Evolutionary conservation across 805 yeast species (phyloP).

Genomic region (Diddensiella santjacobensis): DNA sequence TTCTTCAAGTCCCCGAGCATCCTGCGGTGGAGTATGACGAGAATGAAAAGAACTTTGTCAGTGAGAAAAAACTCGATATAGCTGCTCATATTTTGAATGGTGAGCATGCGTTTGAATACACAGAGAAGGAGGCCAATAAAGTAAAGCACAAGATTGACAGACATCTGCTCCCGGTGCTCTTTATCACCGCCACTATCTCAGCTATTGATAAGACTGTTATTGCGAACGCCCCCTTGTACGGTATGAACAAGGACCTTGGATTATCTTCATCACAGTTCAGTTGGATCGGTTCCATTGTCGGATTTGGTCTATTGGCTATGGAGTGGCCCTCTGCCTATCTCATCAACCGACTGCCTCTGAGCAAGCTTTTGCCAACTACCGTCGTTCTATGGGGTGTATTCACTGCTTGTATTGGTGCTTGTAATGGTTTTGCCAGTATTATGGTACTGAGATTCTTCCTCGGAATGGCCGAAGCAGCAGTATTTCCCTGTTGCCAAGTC

Average conservation of each 20-base stretch:
- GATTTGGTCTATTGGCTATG: conserved; percentile 38
- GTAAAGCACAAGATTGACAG: conserved; percentile 49
- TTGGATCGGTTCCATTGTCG: conserved; percentile 43
- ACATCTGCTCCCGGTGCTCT: conserved; percentile 51
- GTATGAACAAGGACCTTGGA: conserved; percentile 41
- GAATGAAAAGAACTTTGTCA: conserved; percentile 1
- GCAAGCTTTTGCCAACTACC: conserved; percentile 32
- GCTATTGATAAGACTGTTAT: conserved; percentile 55
- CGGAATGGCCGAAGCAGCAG: conserved; percentile 17
- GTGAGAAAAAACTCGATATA: conserved; percentile 11
- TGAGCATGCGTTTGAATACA: conserved; percentile 12
- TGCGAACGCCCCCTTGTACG: conserved; percentile 52
- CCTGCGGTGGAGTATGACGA: neutral
- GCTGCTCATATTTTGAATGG: conserved; percentile 11
- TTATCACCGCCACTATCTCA: conserved; percentile 51
- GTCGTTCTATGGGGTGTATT: conserved; percentile 40
- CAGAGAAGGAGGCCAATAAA: conserved; percentile 29
- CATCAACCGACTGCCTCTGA: conserved; percentile 20
- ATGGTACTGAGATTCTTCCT: conserved; percentile 16
- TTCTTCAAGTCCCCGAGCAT: neutral
- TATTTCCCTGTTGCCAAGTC: conserved; percentile 12
- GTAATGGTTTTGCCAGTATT: conserved; percentile 37
- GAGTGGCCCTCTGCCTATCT: conserved; percentile 21
- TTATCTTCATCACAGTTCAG: conserved; percentile 7
- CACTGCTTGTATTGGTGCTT: conserved; percentile 38